Evolutionary conservation across 2,329 filamentous ascomycete genomes (phyloP).

Genomic region (Didymella sp.): DNA sequence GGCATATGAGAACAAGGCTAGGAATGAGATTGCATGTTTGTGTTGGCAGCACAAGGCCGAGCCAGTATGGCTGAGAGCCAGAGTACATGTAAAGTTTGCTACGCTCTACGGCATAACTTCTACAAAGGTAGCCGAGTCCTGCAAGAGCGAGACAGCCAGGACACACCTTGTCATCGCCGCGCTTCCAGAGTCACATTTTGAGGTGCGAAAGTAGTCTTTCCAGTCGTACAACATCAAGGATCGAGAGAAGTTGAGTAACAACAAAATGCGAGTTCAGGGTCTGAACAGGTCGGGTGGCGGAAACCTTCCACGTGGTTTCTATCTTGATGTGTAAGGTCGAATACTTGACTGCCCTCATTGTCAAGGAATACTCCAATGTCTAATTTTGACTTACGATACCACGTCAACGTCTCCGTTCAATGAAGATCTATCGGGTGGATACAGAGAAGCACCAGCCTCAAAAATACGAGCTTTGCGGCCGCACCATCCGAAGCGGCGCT

Average conservation of each 20-base stretch:
- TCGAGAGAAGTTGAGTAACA: not conserved
- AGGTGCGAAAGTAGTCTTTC: not conserved
- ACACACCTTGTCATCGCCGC: not conserved
- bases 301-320: too few species aligned
- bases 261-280: not conserved
- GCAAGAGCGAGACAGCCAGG: not conserved
- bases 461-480: constrained; percentile 13
- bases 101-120: too few species aligned
- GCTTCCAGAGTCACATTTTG: too few species aligned
- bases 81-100: too few species aligned
- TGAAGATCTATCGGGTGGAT: constrained; percentile 4
- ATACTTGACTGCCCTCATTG: not conserved
- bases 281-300: not conserved
- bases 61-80: too few species aligned
- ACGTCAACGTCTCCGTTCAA: not conserved
- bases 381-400: not conserved
- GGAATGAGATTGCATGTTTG: not conserved
- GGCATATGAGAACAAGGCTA: not conserved
- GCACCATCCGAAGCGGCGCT: not conserved
- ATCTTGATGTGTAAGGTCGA: not conserved
- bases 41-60: not conserved
- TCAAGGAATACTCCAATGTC: not conserved
- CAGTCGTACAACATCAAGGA: not conserved
- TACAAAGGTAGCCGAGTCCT: not conserved
- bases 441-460: constrained; percentile 2